Conservation (phyloP, 495 filamentous ascomycete species). For the Penicillium parvum region DNA sequence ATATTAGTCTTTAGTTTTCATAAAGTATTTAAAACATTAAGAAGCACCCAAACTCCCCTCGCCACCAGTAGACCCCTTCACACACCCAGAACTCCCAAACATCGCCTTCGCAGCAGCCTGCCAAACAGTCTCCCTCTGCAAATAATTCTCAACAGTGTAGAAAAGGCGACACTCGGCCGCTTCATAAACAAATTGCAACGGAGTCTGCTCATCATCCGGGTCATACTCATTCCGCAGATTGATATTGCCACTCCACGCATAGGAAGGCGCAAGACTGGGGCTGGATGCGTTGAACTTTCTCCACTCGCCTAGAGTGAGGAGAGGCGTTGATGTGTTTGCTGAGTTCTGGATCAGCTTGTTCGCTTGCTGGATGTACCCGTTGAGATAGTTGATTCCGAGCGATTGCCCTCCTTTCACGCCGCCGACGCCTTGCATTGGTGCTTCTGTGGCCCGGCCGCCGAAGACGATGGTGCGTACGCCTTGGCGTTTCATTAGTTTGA, state of each 20-base stretch:
- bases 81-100: slow-evolving; percentile 24
- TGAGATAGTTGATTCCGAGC: slow-evolving; percentile 20
- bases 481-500: slow-evolving; percentile 50
- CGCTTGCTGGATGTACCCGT: slow-evolving; percentile 32
- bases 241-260: slow-evolving; percentile 23
- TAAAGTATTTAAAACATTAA: neutral
- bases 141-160: slow-evolving; percentile 29
- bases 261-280: slow-evolving; percentile 14
- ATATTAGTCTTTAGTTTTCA: neutral
- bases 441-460: slow-evolving; percentile 53
- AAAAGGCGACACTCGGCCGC: slow-evolving; percentile 38
- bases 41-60: slow-evolving; percentile 21
- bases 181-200: slow-evolving; percentile 37
- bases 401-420: slow-evolving; percentile 51
- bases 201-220: slow-evolving; percentile 23
- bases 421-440: slow-evolving; percentile 61
- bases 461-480: slow-evolving; percentile 57
- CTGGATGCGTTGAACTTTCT: slow-evolving; percentile 23
- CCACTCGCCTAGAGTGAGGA: slow-evolving; percentile 34
- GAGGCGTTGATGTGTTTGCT: slow-evolving; percentile 19
- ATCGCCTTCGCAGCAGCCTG: slow-evolving; percentile 25
- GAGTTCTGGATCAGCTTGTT: slow-evolving; percentile 13
- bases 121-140: slow-evolving; percentile 25
- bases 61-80: slow-evolving; percentile 25
- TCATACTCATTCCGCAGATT: slow-evolving; percentile 30